These are phyloP conservation scores for Venturiaceae sp. DNA, from an alignment of 2,329 filamentous ascomycete genomes.

Conservation along the genomic window DNA sequence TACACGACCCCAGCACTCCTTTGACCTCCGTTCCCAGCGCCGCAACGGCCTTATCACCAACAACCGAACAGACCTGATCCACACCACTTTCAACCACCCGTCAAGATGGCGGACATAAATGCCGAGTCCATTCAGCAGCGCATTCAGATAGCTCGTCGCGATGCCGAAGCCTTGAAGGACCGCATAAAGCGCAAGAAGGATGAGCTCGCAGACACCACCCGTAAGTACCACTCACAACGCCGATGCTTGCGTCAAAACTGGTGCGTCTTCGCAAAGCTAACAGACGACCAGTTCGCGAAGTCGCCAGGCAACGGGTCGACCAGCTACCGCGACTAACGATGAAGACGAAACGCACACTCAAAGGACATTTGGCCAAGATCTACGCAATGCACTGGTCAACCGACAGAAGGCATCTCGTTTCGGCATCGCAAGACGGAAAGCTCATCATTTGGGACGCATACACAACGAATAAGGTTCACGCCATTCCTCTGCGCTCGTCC, in stretches of 20 bases:
- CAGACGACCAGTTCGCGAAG: constrained; percentile 63
- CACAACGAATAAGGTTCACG: constrained; percentile 98
- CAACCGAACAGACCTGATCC: background rate
- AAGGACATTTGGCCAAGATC: constrained; percentile 97
- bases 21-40: background rate
- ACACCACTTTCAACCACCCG: background rate
- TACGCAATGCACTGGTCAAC: constrained; percentile 99
- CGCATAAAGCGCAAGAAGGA: constrained; percentile 99
- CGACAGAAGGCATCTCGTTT: constrained; percentile 91
- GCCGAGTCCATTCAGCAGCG: constrained; percentile 18
- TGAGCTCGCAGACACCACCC: constrained; percentile 93
- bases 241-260: background rate
- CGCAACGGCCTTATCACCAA: background rate
- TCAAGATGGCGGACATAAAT: constrained; percentile 6
- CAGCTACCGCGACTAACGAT: constrained; percentile 87
- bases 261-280: background rate
- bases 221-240: constrained; percentile 50
- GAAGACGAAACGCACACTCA: constrained; percentile 94
- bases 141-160: constrained; percentile 94
- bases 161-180: constrained; percentile 96
- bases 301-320: constrained; percentile 88
- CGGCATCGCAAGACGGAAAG: constrained; percentile 97
- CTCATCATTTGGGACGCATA: constrained; percentile 99
- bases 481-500: constrained; percentile 90
- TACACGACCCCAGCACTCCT: background rate